Percentiles rank a stretch among this genome's conserved stretches.
Conservation (phyloP, 805 yeast species). For the Hanseniaspora meyeri region DNA sequence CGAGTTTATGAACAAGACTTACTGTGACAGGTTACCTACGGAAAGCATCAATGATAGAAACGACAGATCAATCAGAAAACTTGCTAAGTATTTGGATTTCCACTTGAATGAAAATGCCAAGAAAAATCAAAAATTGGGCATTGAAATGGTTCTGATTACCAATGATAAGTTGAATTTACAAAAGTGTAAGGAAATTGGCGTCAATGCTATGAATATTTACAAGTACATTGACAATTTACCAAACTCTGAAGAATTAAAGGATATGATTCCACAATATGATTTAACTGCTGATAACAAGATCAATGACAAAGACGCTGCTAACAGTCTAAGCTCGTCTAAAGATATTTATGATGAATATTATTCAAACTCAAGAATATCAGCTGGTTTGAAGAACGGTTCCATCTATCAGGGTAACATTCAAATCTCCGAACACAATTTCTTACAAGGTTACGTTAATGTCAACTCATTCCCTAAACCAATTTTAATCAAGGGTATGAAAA, state of each 20-base stretch:
- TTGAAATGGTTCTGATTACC: conserved; percentile 51
- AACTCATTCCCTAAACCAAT: conserved; percentile 70
- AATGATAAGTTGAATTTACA: conserved; percentile 60
- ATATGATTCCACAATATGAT: conserved; percentile 50
- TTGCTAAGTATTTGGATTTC: conserved; percentile 55
- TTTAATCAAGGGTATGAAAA: conserved; percentile 67
- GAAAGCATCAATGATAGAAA: conserved; percentile 82
- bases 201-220: conserved; percentile 44
- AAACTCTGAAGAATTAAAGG: conserved; percentile 61
- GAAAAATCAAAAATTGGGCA: conserved; percentile 18
- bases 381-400: conserved; percentile 79
- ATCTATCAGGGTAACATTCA: conserved; percentile 73
- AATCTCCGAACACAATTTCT: conserved; percentile 72
- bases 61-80: conserved; percentile 75
- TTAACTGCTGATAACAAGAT: conserved; percentile 8
- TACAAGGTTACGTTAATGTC: conserved; percentile 72
- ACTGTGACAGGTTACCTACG: conserved; percentile 42
- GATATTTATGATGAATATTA: conserved; percentile 62
- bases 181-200: conserved; percentile 43
- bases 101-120: conserved; percentile 39
- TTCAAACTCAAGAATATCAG: conserved; percentile 69
- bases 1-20: conserved; percentile 70
- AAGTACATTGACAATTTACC: conserved; percentile 64
- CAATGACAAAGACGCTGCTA: conserved; percentile 24
- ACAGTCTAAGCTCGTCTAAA: conserved; percentile 21